phyloP scores from a whole-genome alignment of 805 yeast genomes.

The Ogataea ganodermae region DNA sequence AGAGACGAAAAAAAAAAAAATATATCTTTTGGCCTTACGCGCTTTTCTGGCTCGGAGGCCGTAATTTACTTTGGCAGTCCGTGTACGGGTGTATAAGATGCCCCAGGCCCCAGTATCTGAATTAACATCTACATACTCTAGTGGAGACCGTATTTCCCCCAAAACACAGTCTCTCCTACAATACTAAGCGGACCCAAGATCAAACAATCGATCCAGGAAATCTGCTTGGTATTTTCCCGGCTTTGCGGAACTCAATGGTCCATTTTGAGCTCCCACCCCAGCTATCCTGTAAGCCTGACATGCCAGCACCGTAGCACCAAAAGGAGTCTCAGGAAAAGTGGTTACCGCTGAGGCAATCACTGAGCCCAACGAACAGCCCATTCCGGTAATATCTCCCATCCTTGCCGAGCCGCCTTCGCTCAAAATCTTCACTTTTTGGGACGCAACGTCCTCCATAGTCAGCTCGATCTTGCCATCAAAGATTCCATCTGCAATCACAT shows the following conservation, averaged over 20 bases:
- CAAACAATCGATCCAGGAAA: slow-evolving; percentile 47
- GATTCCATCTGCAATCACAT: slow-evolving; percentile 51
- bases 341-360: slow-evolving; percentile 61
- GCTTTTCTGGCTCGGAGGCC: background rate
- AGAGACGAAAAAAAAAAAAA: background rate
- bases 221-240: slow-evolving; percentile 56
- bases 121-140: no score
- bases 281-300: slow-evolving; percentile 61
- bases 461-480: slow-evolving; percentile 21
- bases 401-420: slow-evolving; percentile 56
- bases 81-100: slow-evolving; percentile 1
- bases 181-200: background rate
- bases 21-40: background rate
- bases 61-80: background rate
- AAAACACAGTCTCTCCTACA: background rate
- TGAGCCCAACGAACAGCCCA: slow-evolving; percentile 84
- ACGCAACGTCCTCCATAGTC: slow-evolving; percentile 16
- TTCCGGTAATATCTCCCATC: slow-evolving; percentile 74
- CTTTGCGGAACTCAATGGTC: background rate
- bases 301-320: slow-evolving; percentile 55
- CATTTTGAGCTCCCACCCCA: slow-evolving; percentile 48
- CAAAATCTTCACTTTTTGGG: slow-evolving; percentile 37
- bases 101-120: no score
- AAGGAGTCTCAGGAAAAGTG: slow-evolving; percentile 41
- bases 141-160: slow-evolving; percentile 1